phyloP scores from a whole-genome alignment of 768 basidiomycete species.

The Lactarius hengduanensis region DNA sequence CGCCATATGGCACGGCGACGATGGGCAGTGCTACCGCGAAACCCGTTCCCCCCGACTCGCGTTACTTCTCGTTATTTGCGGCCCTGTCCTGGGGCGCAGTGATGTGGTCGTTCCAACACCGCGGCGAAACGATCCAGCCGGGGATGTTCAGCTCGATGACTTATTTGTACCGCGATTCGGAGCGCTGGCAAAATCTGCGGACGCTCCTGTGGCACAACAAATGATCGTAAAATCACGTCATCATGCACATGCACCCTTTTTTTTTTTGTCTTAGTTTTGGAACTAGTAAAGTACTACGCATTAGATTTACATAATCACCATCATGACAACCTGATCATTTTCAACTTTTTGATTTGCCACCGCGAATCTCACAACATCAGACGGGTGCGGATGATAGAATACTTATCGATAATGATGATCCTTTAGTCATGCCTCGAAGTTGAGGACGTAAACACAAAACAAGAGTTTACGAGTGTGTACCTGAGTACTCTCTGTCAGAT shows the following conservation, averaged over 20 bases:
- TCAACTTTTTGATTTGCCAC: not conserved
- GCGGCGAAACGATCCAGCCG: slow-evolving; percentile 88
- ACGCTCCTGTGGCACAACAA: slow-evolving; percentile 93
- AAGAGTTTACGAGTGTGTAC: slow-evolving; percentile 17
- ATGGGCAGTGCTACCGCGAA: slow-evolving; percentile 46
- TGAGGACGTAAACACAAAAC: slow-evolving; percentile 19
- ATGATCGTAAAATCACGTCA: slow-evolving; percentile 37
- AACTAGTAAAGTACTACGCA: not conserved
- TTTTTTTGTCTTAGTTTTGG: not conserved
- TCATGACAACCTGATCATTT: slow-evolving; percentile 1
- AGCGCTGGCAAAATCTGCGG: slow-evolving; percentile 75
- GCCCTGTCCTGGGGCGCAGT: slow-evolving; percentile 92
- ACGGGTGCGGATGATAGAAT: slow-evolving; percentile 17
- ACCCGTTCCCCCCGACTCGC: slow-evolving; percentile 80
- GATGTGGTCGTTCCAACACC: slow-evolving; percentile 92
- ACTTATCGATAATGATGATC: slow-evolving; percentile 29
- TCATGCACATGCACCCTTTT: not conserved
- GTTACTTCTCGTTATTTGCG: slow-evolving; percentile 84
- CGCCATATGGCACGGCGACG: slow-evolving; percentile 49
- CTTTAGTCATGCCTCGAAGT: slow-evolving; percentile 12
- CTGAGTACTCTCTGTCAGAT: slow-evolving; percentile 22
- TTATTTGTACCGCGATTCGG: slow-evolving; percentile 93
- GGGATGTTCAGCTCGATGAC: slow-evolving; percentile 97
- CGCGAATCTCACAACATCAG: not conserved
- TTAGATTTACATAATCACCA: slow-evolving; percentile 20